These are phyloP conservation scores for Lagerstroemia speciosa DNA, from an alignment of 345 rosid genomes.

Conservation along the genomic window DNA sequence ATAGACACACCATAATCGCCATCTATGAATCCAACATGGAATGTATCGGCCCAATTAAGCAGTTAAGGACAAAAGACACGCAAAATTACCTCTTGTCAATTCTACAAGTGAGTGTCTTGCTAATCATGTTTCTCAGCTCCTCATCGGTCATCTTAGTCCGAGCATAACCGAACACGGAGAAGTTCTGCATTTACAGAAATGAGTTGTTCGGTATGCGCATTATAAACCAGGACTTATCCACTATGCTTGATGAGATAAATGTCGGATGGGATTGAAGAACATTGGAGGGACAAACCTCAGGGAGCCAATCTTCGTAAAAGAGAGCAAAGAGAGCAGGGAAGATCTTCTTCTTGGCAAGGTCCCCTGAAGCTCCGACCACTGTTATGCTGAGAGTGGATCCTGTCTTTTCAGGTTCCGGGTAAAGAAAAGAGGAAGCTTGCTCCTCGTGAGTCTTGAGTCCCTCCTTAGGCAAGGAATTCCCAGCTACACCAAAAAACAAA, in stretches of 20 bases:
- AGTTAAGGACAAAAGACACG: neutral
- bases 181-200: constrained; percentile 28
- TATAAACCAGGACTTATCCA: no score
- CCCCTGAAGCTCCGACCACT: constrained; percentile 93
- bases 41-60: neutral
- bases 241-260: neutral
- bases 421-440: constrained; percentile 15
- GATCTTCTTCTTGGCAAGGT: constrained; percentile 86
- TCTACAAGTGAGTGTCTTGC: constrained; percentile 72
- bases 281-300: constrained; percentile 24
- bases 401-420: constrained; percentile 18
- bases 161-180: constrained; percentile 72
- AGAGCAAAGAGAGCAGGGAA: constrained; percentile 93
- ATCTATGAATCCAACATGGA: neutral
- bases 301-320: constrained; percentile 72
- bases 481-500: constrained; percentile 29
- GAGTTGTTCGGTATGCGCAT: no score
- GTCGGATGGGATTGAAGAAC: neutral
- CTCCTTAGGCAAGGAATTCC: constrained; percentile 29
- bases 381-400: constrained; percentile 66
- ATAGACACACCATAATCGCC: neutral
- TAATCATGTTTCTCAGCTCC: constrained; percentile 66
- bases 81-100: constrained; percentile 59
- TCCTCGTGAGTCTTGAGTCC: constrained; percentile 10
- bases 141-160: constrained; percentile 64